These are phyloP conservation scores for Candida tammaniensis DNA, from an alignment of 805 yeast species.

Conservation along the genomic window DNA sequence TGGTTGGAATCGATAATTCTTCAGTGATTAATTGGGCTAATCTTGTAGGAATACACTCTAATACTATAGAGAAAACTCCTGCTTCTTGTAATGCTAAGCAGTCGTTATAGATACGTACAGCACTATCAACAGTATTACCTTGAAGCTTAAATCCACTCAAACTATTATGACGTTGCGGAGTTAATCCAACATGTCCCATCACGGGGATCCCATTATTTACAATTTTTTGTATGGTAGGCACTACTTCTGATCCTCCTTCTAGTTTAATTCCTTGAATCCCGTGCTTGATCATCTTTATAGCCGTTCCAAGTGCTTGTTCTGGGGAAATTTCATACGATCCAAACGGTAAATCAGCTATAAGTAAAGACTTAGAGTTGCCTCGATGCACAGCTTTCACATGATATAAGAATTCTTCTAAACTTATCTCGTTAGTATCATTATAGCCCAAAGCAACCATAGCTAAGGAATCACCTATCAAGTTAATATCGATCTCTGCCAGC, in stretches of 20 bases:
- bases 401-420: conserved; percentile 75
- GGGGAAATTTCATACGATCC: conserved; percentile 74
- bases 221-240: conserved; percentile 52
- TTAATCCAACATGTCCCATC: conserved; percentile 87
- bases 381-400: conserved; percentile 75
- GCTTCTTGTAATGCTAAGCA: conserved; percentile 68
- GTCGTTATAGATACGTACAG: conserved; percentile 57
- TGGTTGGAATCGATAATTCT: conserved; percentile 67
- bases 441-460: conserved; percentile 91
- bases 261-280: conserved; percentile 75
- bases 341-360: conserved; percentile 86
- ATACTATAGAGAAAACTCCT: conserved; percentile 71
- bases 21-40: conserved; percentile 65
- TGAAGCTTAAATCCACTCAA: conserved; percentile 89
- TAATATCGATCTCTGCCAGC: conserved; percentile 61
- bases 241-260: conserved; percentile 72
- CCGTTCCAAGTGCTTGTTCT: conserved; percentile 59
- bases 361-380: conserved; percentile 61
- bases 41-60: conserved; percentile 84
- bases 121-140: conserved; percentile 57
- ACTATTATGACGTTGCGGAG: conserved; percentile 81
- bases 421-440: conserved; percentile 68
- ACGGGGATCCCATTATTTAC: conserved; percentile 79
- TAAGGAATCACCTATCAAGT: conserved; percentile 86
- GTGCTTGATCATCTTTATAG: conserved; percentile 50